Conservation (phyloP, 345 rosid genomes). For the Gynandropsis gynandra region DNA sequence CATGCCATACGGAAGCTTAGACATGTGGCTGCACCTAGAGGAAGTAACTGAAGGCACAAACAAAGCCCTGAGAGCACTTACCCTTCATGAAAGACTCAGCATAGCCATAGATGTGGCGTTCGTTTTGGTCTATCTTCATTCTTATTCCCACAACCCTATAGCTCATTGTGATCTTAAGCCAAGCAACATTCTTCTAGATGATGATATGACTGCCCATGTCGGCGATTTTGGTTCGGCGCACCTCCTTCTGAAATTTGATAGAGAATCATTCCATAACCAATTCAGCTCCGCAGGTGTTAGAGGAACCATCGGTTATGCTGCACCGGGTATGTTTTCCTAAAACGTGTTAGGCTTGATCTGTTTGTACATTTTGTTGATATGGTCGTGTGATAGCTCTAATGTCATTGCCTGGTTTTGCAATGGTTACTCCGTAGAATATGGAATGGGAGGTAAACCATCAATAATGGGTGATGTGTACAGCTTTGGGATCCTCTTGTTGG, state of each 20-base stretch:
- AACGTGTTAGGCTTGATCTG: no score
- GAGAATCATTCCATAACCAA: conserved; percentile 4
- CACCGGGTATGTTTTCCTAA: conserved; percentile 27
- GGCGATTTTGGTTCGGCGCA: conserved; percentile 27
- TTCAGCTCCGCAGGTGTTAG: conserved; percentile 32
- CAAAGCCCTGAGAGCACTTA: neutral
- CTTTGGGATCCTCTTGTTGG: conserved; percentile 11
- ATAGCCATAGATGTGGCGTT: conserved; percentile 20
- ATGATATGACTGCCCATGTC: conserved; percentile 23
- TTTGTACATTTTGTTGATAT: no score
- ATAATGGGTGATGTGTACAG: conserved; percentile 17
- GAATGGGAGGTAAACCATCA: conserved; percentile 14
- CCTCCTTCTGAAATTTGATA: conserved; percentile 9
- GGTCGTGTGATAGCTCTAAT: no score
- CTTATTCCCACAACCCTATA: conserved; percentile 9
- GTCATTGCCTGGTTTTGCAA: no score
- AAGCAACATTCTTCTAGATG: conserved; percentile 26
- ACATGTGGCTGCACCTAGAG: conserved; percentile 16
- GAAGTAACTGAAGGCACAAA: neutral
- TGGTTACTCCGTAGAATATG: conserved; percentile 18
- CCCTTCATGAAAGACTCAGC: conserved; percentile 12
- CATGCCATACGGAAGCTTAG: conserved; percentile 25
- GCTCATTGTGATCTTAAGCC: conserved; percentile 32
- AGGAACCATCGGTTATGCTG: conserved; percentile 41
- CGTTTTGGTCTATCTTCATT: conserved; percentile 18